phyloP scores from a whole-genome alignment of 805 yeast species.

The Zygoascus ofunaensis region DNA sequence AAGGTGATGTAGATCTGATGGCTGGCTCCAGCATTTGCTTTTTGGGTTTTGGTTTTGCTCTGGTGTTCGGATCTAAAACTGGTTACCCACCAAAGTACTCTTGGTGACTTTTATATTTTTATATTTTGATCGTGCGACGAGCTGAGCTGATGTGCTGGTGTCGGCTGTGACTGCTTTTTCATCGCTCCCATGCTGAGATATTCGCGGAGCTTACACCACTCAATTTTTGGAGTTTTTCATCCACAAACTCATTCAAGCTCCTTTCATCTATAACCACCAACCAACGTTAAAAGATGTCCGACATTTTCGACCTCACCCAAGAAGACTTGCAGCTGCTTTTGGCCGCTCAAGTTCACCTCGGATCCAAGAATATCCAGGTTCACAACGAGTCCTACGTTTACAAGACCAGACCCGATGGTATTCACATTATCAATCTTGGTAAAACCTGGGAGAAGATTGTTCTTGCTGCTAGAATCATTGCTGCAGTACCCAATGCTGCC shows the following conservation, averaged over 20 bases:
- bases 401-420: conserved; percentile 99
- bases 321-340: conserved; percentile 98
- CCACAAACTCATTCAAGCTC: not conserved
- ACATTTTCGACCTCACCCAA: conserved; percentile 56
- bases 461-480: conserved; percentile 98
- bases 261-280: conserved; percentile 1
- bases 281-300: conserved; percentile 3
- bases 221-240: not conserved
- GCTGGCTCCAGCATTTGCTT: no score
- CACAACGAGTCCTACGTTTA: conserved; percentile 69
- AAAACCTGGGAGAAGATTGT: conserved; percentile 99
- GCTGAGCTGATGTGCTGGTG: no score
- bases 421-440: conserved; percentile 94
- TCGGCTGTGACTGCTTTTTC: not conserved
- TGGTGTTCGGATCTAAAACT: no score
- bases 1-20: no score
- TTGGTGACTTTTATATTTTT: no score
- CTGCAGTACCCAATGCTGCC: conserved; percentile 97
- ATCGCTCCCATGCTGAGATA: not conserved
- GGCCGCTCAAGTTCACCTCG: conserved; percentile 99
- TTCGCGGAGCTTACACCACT: not conserved
- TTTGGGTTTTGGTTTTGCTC: no score
- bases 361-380: conserved; percentile 99
- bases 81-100: not conserved
- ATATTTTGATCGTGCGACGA: no score